Base-by-base conservation (phyloP, 768 basidiomycete species). In the Pulveroboletus sp. region DNA sequence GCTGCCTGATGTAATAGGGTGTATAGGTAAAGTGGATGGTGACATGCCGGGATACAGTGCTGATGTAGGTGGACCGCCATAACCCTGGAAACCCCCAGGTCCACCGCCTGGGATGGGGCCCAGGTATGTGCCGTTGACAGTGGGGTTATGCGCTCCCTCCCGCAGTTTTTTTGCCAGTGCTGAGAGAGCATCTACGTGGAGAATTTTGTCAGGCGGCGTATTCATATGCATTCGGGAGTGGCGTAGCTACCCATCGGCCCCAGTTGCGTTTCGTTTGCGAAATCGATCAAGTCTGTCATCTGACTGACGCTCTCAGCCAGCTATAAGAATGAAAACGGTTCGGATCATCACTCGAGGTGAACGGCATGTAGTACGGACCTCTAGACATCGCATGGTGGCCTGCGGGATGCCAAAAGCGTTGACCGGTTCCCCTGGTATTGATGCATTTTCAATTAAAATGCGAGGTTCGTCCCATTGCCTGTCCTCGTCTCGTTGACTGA, bases 321-420 rank as follows among this genome's bases (percentile, higher is more conserved):
- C 83, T 87, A 56, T 31, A 50, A 50, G 25, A 49, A 51, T 25
- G 17, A 43, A 49, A 43, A 16, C 19, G 17, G 27, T 54, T 50
- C 19, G 31, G 52, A 35, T 50, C 40, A 38, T 36, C 32, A 31
- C n/a, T 19, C 43, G 24, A 32, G 23, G 36, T 40, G 34, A 20
- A 49, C 24, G 20, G 21, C 45, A 23, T 36, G 43, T 16, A 20
- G 29, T 41, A 63, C 76, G 47, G 48, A 86, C 85, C 77, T 92
- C 90, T 31, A 92, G 71, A 76, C 88, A 90, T 45, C 90, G 76
- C 90, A 91, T 91, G 16, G 90, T 90, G 3, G 87, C 88, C 62
- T 91, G 88, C 6, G 90, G 88, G 45, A 92, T 89, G 5, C 90
- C 90, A 68, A 91, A 92, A 19, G 86, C 87, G 60, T 91, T 91